Evolutionary conservation across 2,329 filamentous ascomycete species (phyloP), one percentile per base, ranked within the genome.

Genomic region (Zopfia rhizophila): DNA sequence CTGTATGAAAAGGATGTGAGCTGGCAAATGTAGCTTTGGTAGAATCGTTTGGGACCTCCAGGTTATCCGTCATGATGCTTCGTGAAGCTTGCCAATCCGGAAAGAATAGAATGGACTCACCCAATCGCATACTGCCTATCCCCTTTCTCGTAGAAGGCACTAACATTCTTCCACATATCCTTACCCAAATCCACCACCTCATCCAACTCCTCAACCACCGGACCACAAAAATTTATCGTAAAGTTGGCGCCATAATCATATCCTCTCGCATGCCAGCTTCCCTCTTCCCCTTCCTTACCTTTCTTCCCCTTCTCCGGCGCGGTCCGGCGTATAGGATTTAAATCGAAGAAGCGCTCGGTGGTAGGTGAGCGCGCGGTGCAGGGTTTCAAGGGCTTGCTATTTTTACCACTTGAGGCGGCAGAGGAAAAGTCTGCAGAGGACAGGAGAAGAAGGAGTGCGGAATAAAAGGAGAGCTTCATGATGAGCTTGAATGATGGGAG

Each of bases 201-300:
- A 30, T 80, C 75, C 14, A 88, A 76, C 12, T 82, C 75, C 58
- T 88, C 83, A 12, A 91, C 81, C n/a, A 92, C 87, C 1, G 88
- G 78, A 24, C 81, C 85, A 75, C 90, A 94, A 59, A 94, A 86
- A 73, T 94, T 94, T 61, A 93, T 67, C 2, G 89, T 93, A 64
- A 94, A 94, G 75, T 93, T 93, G 54, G 84, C 83, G 53, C 83
- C 84, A 58, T 91, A 90, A 72, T 93, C 90, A 68, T 85, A 88
- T 23, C 90, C 90, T 48, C 82, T 82, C 6, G 87, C 84, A 53
- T 84, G 79, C 76, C 81, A 82, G 63, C 79, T 86, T 49, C 82
- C 78, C 42, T 79, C 78, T 28, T 85, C 82, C 10, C 76, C 78
- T 16, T 81, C 79, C 58, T 86, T 79, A 32, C 68, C 65, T 18